Percentiles rank a stretch among this genome's conserved stretches.
Conservation (phyloP, 106 monocot genomes). For the Iris macrosiphon region DNA sequence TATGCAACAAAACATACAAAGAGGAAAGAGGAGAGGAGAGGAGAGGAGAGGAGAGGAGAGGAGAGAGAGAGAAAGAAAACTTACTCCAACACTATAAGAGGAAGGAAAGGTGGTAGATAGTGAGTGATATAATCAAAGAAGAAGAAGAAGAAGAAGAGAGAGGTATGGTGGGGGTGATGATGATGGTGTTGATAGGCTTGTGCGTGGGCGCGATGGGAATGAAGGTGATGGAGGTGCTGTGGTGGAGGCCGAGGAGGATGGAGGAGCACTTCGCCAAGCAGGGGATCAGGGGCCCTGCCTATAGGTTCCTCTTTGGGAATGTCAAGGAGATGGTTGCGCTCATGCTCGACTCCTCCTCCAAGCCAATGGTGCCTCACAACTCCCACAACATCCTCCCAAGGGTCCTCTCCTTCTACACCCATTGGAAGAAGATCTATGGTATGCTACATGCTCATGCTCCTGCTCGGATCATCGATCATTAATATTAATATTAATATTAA, state of each 20-base stretch:
- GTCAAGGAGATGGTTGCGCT: conserved; percentile 59
- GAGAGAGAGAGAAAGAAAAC: too few species aligned
- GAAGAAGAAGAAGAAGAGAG: too few species aligned
- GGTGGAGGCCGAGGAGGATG: conserved; percentile 60
- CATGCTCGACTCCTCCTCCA: conserved; percentile 65
- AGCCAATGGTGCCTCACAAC: conserved; percentile 39
- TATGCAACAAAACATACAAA: too few species aligned
- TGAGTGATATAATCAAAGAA: too few species aligned
- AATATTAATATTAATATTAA: too few species aligned
- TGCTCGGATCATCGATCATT: too few species aligned
- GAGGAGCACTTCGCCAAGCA: conserved; percentile 60
- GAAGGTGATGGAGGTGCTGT: conserved; percentile 45
- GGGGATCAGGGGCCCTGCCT: conserved; percentile 66
- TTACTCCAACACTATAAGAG: too few species aligned
- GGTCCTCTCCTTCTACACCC: conserved; percentile 87
- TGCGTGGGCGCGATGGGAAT: conserved; percentile 13
- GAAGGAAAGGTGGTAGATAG: too few species aligned
- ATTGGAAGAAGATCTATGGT: conserved; percentile 97
- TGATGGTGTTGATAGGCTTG: conserved; percentile 11
- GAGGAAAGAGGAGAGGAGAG: too few species aligned
- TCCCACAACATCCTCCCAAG: conserved; percentile 80
- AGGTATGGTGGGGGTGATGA: conserved; percentile 1
- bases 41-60: too few species aligned
- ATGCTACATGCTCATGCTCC: too few species aligned
- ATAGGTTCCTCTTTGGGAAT: conserved; percentile 60